Percentiles rank a stretch among this genome's conserved stretches.
phyloP scores from a whole-genome alignment of 306 rosid species.

The Cicer bijugum region DNA sequence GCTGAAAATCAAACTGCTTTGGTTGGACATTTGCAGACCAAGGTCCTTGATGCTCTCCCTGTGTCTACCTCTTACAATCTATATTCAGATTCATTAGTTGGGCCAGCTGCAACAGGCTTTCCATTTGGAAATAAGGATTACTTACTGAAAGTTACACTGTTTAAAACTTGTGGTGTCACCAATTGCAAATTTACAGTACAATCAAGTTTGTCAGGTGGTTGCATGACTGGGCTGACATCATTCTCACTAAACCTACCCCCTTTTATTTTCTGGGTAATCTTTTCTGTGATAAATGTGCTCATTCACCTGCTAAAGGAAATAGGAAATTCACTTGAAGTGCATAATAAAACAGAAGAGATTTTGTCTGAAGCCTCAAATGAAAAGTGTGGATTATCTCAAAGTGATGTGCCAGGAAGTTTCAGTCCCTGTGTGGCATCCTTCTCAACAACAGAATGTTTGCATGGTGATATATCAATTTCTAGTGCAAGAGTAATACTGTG shows the following conservation, averaged over 20 bases:
- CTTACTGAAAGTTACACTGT: constrained; percentile 64
- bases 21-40: constrained; percentile 63
- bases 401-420: constrained; percentile 51
- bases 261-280: constrained; percentile 77
- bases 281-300: constrained; percentile 56
- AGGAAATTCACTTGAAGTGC: constrained; percentile 54
- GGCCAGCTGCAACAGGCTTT: constrained; percentile 52
- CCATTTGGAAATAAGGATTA: constrained; percentile 56
- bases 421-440: constrained; percentile 53
- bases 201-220: constrained; percentile 60
- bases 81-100: constrained; percentile 53
- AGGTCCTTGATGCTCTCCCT: constrained; percentile 74
- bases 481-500: constrained; percentile 81
- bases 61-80: constrained; percentile 52
- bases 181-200: constrained; percentile 58
- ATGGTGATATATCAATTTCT: constrained; percentile 68
- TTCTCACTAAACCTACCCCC: constrained; percentile 76
- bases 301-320: constrained; percentile 56
- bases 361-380: constrained; percentile 45
- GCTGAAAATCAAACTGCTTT: constrained; percentile 50
- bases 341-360: constrained; percentile 45
- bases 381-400: constrained; percentile 47
- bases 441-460: constrained; percentile 58
- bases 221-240: constrained; percentile 51
- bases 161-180: constrained; percentile 71